These are phyloP conservation scores for Trichoderma atrobrunneum DNA, from an alignment of 2,329 filamentous ascomycete species.

Conservation along the genomic window DNA sequence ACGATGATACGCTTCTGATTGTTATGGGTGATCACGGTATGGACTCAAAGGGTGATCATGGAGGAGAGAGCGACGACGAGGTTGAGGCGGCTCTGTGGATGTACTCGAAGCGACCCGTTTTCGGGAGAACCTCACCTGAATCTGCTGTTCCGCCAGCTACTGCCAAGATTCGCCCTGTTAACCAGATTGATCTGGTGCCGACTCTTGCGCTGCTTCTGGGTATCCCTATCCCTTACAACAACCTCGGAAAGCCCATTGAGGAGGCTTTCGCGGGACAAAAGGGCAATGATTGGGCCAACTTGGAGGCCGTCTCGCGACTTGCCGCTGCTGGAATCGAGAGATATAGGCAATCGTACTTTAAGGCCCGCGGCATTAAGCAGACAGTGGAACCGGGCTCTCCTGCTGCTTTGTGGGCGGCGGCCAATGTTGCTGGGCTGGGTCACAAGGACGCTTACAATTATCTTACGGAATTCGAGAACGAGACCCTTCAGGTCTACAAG, in stretches of 20 bases:
- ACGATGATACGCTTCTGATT: conserved; percentile 82
- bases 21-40: conserved; percentile 99
- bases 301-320: conserved; percentile 74
- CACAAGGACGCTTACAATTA: conserved; percentile 49
- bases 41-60: conserved; percentile 95
- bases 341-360: conserved; percentile 82
- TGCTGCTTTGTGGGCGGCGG: conserved; percentile 47
- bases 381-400: conserved; percentile 44
- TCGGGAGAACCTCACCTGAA: conserved; percentile 70
- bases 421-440: conserved; percentile 40
- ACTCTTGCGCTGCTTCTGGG: conserved; percentile 85
- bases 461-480: conserved; percentile 71
- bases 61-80: conserved; percentile 96
- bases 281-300: conserved; percentile 69
- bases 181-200: conserved; percentile 93
- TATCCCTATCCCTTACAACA: conserved; percentile 93
- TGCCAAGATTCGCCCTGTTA: conserved; percentile 72
- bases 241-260: conserved; percentile 86
- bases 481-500: conserved; percentile 77
- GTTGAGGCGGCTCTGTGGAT: conserved; percentile 95
- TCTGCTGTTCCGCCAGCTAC: conserved; percentile 59
- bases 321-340: conserved; percentile 82
- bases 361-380: conserved; percentile 66
- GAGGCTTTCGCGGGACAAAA: conserved; percentile 78
- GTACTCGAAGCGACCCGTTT: conserved; percentile 86